phyloP scores from a whole-genome alignment of 202 grass and related monocot genomes.

The Schoenoplectus triqueter region DNA sequence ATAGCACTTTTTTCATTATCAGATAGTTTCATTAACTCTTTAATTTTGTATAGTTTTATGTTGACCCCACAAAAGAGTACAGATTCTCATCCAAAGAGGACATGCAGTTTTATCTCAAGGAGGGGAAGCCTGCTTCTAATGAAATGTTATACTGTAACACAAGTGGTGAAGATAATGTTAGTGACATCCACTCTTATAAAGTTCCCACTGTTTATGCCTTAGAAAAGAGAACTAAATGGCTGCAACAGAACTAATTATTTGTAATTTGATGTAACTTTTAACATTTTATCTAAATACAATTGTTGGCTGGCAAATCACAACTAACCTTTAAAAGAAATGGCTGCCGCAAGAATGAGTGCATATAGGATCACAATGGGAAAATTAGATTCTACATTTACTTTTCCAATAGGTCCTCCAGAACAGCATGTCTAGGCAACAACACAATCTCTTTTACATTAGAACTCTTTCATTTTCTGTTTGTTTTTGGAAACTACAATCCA shows the following conservation, averaged over 20 bases:
- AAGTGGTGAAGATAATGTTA: constrained; percentile 53
- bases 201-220: background rate
- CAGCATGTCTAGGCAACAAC: background rate
- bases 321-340: background rate
- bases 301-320: no score
- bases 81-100: constrained; percentile 73
- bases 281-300: background rate
- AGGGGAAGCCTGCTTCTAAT: constrained; percentile 44
- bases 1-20: constrained; percentile 3
- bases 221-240: no score
- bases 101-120: constrained; percentile 55
- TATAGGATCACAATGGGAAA: background rate
- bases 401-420: background rate
- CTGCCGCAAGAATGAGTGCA: background rate
- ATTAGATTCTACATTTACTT: background rate
- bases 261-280: background rate
- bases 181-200: background rate
- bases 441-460: background rate
- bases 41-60: constrained; percentile 61
- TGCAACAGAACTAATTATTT: no score
- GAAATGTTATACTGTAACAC: constrained; percentile 41
- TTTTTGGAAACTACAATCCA: no score
- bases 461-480: background rate
- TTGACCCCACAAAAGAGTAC: constrained; percentile 53
- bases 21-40: background rate